Evolutionary conservation across 306 rosid genomes (phyloP), one percentile per base, ranked within the genome.

Genomic region (Cicer arietinum): DNA sequence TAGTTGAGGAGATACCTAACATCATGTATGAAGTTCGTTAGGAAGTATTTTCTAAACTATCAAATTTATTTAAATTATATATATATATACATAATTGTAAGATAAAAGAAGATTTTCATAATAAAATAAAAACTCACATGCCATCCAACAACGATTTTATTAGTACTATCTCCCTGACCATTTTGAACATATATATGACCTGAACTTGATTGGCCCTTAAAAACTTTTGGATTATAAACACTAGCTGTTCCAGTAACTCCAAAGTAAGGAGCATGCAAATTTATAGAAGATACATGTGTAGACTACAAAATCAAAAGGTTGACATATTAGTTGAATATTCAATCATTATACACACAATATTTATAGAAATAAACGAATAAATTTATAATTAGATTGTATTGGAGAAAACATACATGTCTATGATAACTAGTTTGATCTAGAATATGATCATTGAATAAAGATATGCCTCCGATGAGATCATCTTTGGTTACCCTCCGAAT

Each of bases 401-500:
- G 6, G 16, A 43, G n/a, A 35, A 10, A 54, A 16, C 75, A 11
- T 53, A 77, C 69, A 30, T 56, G 59, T 4, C 7, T 57, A 10
- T n/a, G 6, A 10, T 2, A 9, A 7, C 4, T 57, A 12, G 22
- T 35, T 57, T 3, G 7, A 56, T 17, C 1, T 0, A 20, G 0
- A 1, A n/a, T 37, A 0, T 44, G 63, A 37, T 16, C 6, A 12
- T 66, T 18, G 1, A 42, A 74, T 14, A 44, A 10, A 13, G 18
- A 10, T 48, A 16, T 48, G 0, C 1, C 4, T 60, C 13, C 18
- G 18, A 13, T 47, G 0, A 69, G 30, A 6, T 77, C 22, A 12
- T 56, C 10, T 67, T 43, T 54, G 1, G 59, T 67, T 44, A n/a
- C 67, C 67, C 75, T 67, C 0, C 51, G 67, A 51, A 79, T 35